phyloP scores from a whole-genome alignment of 208 protist genomes.

The Crithidia brevicula region DNA sequence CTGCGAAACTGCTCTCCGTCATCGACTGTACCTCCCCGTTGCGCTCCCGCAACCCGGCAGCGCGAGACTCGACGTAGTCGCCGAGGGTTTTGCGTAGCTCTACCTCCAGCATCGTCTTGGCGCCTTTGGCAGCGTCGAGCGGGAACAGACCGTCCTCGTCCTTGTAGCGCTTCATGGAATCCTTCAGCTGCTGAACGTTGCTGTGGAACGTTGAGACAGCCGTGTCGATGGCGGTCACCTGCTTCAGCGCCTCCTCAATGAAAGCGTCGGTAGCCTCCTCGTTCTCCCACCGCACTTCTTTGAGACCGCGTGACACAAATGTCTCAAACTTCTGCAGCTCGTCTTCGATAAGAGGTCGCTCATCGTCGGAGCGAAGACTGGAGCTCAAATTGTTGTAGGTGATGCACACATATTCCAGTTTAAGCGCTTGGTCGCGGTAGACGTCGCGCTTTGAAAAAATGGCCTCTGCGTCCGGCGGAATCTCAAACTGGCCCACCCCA shows the following conservation, averaged over 20 bases:
- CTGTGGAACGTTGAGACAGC: slow-evolving; percentile 90
- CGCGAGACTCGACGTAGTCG: slow-evolving; percentile 70
- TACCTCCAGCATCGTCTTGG: slow-evolving; percentile 89
- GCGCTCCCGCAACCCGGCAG: slow-evolving; percentile 54
- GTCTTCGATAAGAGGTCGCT: slow-evolving; percentile 91
- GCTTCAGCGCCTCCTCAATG: slow-evolving; percentile 85
- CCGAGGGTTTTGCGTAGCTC: slow-evolving; percentile 89
- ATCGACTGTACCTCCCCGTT: slow-evolving; percentile 85
- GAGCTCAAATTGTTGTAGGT: slow-evolving; percentile 95
- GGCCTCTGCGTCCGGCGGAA: slow-evolving; percentile 82
- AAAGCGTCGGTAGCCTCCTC: slow-evolving; percentile 88
- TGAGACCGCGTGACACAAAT: slow-evolving; percentile 71
- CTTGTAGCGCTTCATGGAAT: slow-evolving; percentile 79
- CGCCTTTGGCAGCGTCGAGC: slow-evolving; percentile 77
- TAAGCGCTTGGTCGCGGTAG: slow-evolving; percentile 92
- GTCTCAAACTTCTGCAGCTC: slow-evolving; percentile 91
- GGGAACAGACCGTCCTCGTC: slow-evolving; percentile 84
- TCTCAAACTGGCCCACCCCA: slow-evolving; percentile 66
- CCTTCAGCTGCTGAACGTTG: slow-evolving; percentile 88
- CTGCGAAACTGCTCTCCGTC: slow-evolving; percentile 74
- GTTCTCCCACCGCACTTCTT: slow-evolving; percentile 91
- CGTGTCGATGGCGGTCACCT: slow-evolving; percentile 82
- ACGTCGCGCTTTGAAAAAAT: slow-evolving; percentile 93
- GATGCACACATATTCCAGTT: slow-evolving; percentile 92
- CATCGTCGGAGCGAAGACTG: slow-evolving; percentile 90